A percentile compares a stretch with the other conserved stretches of the same genome.
phyloP scores from a whole-genome alignment of 129 eudicot genomes.

The Flaveria bidentis region DNA sequence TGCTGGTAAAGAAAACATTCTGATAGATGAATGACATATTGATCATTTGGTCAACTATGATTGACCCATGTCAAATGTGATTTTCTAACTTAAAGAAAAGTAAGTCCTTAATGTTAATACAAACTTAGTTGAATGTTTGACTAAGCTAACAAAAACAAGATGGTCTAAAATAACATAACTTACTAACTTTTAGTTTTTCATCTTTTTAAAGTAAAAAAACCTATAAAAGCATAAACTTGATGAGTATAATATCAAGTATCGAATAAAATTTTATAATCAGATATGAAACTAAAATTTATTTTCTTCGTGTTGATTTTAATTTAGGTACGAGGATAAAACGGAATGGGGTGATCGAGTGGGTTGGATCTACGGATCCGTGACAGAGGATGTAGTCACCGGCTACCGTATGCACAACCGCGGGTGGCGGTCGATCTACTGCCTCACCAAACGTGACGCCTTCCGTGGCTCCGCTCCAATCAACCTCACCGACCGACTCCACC shows the following conservation, averaged over 20 bases:
- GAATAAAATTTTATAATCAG: too few species aligned
- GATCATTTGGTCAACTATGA: not conserved
- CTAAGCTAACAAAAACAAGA: not conserved
- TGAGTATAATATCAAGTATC: too few species aligned
- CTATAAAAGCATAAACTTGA: too few species aligned
- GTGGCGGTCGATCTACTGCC: conserved; percentile 44
- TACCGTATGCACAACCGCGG: conserved; percentile 52
- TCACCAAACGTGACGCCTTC: conserved; percentile 43
- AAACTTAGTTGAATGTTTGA: too few species aligned
- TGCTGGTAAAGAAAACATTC: conserved; percentile 59
- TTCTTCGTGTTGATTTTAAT: not conserved
- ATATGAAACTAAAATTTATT: not conserved
- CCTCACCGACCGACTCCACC: conserved; percentile 45
- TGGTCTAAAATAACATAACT: not conserved
- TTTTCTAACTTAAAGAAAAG: conserved; percentile 1
- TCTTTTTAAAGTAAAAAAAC: too few species aligned
- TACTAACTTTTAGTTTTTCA: too few species aligned
- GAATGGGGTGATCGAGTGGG: conserved; percentile 49
- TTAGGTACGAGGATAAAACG: conserved; percentile 45
- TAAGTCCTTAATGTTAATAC: not conserved
- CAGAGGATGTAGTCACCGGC: conserved; percentile 46
- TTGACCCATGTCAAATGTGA: conserved; percentile 1
- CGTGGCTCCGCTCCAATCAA: conserved; percentile 47
- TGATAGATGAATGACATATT: not conserved
- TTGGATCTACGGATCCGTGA: conserved; percentile 44